These are phyloP conservation scores for Alternaria ventricosa DNA, from an alignment of 2,329 filamentous ascomycete species.

Conservation along the genomic window DNA sequence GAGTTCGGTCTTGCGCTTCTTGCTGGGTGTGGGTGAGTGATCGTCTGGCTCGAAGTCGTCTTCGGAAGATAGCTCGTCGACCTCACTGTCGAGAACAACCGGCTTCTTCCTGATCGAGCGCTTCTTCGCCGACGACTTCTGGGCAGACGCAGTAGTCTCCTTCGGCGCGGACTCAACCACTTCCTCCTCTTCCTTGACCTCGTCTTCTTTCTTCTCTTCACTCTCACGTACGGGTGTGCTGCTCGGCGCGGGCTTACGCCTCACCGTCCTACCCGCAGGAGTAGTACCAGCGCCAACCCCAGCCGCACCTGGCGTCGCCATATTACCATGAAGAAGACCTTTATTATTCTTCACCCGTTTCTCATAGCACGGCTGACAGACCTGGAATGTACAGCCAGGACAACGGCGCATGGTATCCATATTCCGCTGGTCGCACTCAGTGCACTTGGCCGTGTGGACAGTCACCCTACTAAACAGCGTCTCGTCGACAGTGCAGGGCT, in stretches of 20 bases:
- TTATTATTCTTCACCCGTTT: conserved; percentile 10
- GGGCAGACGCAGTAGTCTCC: background rate
- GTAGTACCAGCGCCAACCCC: background rate
- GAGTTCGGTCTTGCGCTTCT: conserved; percentile 14
- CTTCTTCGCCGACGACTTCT: conserved; percentile 7
- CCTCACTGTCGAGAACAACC: background rate
- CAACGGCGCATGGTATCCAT: conserved; percentile 40
- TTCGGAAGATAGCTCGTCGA: conserved; percentile 4
- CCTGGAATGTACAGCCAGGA: conserved; percentile 43
- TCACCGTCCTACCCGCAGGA: background rate
- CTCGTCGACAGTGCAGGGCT: conserved; percentile 26
- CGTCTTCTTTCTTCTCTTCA: background rate
- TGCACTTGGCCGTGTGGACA: conserved; percentile 49
- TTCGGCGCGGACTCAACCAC: background rate
- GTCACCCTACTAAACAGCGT: conserved; percentile 27
- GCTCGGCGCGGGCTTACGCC: conserved; percentile 4
- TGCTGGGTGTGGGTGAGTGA: conserved; percentile 13
- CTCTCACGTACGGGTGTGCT: background rate
- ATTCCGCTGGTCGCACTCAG: conserved; percentile 44
- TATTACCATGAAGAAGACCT: conserved; percentile 35
- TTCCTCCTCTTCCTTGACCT: background rate
- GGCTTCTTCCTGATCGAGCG: conserved; percentile 5
- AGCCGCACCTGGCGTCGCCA: conserved; percentile 4
- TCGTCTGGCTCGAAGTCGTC: conserved; percentile 13
- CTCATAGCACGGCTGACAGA: conserved; percentile 39